Base-by-base conservation (phyloP, 371 early-diverging fungal species). In the Syncephalastrum monosporum region DNA sequence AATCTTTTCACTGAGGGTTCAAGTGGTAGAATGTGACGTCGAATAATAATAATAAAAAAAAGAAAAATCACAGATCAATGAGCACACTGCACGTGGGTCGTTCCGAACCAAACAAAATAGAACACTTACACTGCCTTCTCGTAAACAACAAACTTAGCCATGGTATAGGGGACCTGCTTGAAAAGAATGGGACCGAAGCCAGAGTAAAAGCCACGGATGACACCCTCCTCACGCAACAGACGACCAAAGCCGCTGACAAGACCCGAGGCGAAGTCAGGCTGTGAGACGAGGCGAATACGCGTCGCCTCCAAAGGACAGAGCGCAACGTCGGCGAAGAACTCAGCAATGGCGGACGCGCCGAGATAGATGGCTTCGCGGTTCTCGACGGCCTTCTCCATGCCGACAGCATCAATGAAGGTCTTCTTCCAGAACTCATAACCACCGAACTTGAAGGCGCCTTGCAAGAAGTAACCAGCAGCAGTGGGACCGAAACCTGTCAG, bases 81-180 rank as follows among this genome's bases (percentile, higher is more conserved):
- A 45, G 47, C 33, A 17, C 48, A 55, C 41, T 33, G 38, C 38
- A 33, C 38, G 38, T 33, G 38, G 38, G 8, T 33, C 3, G 38
- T 33, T 33, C 29, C 38, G 38, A 83, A 73, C 69, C 66, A 90
- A 53, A 53, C 51, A 51, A 51, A 33, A 47, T 3, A 27, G 4
- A 46, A 81, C 25, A 77, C 59, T 76, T 90, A 86, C 51, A 85
- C 88, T 23, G 86, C 86, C 57, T 74, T 86, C 74, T 94, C 95
- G 69, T 88, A 94, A 63, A 88, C 87, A 64, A 89, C 92, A 72
- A 96, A 97, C 82, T 96, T 96, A 71, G 93, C 92, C 86, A 97
- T 92, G 57, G 96, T 97, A 82, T 97, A 97, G 42, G 95, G 95
- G 53, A 95, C 85, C 76, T 95, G 94, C 61, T 91, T 83, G 62